Percentiles rank a stretch among this genome's conserved stretches.
phyloP scores from a whole-genome alignment of 129 eudicot genomes.

The Pittosporum tobira region DNA sequence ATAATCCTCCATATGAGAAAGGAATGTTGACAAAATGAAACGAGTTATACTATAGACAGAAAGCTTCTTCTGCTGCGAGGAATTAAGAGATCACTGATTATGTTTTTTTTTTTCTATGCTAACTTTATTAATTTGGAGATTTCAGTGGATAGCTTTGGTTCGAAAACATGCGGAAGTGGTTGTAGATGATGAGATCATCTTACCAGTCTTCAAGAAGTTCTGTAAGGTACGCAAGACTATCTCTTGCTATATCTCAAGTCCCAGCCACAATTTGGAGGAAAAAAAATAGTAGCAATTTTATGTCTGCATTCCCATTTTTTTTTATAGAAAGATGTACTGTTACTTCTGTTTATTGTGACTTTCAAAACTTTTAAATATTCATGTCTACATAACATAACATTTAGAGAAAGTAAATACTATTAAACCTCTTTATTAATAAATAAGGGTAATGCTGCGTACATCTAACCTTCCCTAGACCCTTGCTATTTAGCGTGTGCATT shows the following conservation, averaged over 20 bases:
- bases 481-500: too few relatives aligned
- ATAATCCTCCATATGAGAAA: too few relatives aligned
- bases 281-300: not conserved
- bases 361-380: too few relatives aligned
- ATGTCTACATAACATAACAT: too few relatives aligned
- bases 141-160: slow-evolving; percentile 76
- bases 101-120: not conserved
- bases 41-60: too few relatives aligned
- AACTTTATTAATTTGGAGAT: slow-evolving; percentile 11
- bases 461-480: too few relatives aligned
- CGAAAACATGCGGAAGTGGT: slow-evolving; percentile 81
- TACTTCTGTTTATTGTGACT: too few relatives aligned
- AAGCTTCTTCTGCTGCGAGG: not conserved
- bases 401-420: too few relatives aligned
- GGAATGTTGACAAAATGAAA: too few relatives aligned
- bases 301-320: too few relatives aligned
- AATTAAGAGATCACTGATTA: not conserved
- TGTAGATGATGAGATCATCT: slow-evolving; percentile 60
- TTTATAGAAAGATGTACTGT: not conserved
- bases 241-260: not conserved
- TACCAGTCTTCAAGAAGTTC: slow-evolving; percentile 68
- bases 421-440: too few relatives aligned
- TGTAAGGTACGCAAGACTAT: slow-evolving; percentile 56
- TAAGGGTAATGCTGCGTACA: too few relatives aligned
- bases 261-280: not conserved